Conservation (phyloP, 192 early-diverging fungal species). For the Coemansia sp. region DNA sequence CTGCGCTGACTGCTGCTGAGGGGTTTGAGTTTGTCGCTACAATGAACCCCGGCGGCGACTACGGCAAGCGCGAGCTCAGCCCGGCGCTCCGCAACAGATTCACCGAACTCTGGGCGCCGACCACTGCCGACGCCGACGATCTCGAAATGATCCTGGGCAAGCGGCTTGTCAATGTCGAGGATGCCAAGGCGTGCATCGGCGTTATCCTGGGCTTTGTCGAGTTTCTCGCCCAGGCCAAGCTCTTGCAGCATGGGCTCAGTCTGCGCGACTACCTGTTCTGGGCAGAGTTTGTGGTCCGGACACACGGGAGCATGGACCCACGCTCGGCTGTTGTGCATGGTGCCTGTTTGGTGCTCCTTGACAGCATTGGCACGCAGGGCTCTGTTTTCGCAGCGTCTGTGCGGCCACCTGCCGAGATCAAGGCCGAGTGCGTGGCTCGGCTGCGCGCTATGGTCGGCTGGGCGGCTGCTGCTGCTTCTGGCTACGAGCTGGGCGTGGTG, state of each 20-base stretch:
- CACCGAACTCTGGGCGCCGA: constrained; percentile 95
- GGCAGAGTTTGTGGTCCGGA: constrained; percentile 76
- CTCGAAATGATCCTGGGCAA: constrained; percentile 62
- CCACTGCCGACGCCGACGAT: constrained; percentile 77
- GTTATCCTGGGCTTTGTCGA: constrained; percentile 79
- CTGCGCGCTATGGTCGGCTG: constrained; percentile 47
- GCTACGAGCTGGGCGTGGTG: constrained; percentile 31
- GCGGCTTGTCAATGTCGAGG: constrained; percentile 43
- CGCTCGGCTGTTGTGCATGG: constrained; percentile 75
- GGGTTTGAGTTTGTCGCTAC: constrained; percentile 94
- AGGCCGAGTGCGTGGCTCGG: constrained; percentile 42
- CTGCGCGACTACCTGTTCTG: constrained; percentile 92
- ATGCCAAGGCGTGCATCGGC: constrained; percentile 47
- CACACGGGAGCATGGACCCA: constrained; percentile 51
- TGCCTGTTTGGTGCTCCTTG: constrained; percentile 85
- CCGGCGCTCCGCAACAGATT: constrained; percentile 97
- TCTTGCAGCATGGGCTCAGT: constrained; percentile 57
- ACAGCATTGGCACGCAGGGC: constrained; percentile 85
- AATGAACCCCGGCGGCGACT: constrained; percentile 99
- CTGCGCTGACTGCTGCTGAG: constrained; percentile 59
- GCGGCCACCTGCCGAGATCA: constrained; percentile 20
- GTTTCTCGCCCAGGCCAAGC: constrained; percentile 56
- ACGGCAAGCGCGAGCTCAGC: constrained; percentile 97
- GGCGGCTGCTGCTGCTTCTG: background rate
- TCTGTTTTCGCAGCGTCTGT: constrained; percentile 10